phyloP scores from a whole-genome alignment of 2,329 filamentous ascomycete species.

The Canariomyces notabilis region DNA sequence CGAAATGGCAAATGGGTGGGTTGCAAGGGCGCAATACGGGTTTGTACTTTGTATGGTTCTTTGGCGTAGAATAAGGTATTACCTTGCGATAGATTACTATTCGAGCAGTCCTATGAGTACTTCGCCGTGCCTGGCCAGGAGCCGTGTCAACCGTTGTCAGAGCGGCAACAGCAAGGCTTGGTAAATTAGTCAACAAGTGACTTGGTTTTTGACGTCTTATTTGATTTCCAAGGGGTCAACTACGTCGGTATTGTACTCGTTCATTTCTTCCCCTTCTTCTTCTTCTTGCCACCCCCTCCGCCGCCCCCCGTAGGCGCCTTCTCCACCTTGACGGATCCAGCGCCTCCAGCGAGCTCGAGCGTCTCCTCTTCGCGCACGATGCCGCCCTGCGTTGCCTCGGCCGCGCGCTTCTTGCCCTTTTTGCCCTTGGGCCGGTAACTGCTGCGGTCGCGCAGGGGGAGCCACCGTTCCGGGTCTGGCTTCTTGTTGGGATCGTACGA shows the following conservation, averaged over 20 bases:
- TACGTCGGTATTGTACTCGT: neutral
- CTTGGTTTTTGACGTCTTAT: too few species aligned
- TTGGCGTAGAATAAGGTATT: constrained; percentile 2
- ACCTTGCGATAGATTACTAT: constrained; percentile 5
- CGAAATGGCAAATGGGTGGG: neutral
- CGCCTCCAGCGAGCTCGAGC: constrained; percentile 58
- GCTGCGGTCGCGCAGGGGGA: constrained; percentile 83
- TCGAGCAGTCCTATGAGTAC: constrained; percentile 12
- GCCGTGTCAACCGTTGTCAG: too few species aligned
- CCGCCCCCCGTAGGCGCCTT: constrained; percentile 41
- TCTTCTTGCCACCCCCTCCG: constrained; percentile 28
- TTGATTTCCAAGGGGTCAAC: neutral
- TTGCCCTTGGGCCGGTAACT: constrained; percentile 86
- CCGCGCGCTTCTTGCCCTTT: constrained; percentile 81
- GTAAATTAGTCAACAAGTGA: too few species aligned
- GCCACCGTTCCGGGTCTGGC: constrained; percentile 86
- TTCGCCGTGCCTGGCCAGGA: too few species aligned
- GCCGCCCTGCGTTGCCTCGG: constrained; percentile 80
- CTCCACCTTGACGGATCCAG: constrained; percentile 59
- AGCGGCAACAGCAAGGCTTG: too few species aligned
- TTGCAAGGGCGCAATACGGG: constrained; percentile 6
- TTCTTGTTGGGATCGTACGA: constrained; percentile 72
- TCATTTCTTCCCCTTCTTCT: constrained; percentile 47
- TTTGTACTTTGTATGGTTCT: neutral
- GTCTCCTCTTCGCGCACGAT: constrained; percentile 69